Evolutionary conservation across 768 basidiomycete genomes (phyloP).

Genomic region (Leccinum sublutescens): DNA sequence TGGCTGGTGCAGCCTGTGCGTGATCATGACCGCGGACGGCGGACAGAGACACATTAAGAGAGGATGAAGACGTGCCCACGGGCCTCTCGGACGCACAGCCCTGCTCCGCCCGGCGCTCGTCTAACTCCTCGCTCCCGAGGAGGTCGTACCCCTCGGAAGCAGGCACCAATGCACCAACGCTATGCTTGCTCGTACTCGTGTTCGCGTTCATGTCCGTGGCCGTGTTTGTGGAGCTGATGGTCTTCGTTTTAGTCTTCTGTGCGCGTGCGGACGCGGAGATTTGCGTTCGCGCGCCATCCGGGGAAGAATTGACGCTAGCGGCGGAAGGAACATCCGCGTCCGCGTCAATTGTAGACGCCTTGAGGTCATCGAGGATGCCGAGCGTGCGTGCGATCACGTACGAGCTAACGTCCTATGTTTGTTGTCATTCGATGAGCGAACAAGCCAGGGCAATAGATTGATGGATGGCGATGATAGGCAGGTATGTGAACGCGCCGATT

Average conservation of each 20-base stretch:
- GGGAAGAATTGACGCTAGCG: background rate
- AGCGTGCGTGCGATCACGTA: slow-evolving; percentile 83
- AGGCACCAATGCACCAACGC: background rate
- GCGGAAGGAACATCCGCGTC: background rate
- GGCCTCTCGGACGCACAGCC: background rate
- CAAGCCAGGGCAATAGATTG: background rate
- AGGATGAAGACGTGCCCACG: background rate
- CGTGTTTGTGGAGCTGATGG: background rate
- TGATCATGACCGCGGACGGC: background rate
- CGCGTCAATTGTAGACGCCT: slow-evolving; percentile 66
- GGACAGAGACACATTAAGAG: background rate
- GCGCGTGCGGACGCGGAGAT: background rate
- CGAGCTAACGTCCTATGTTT: slow-evolving; percentile 66
- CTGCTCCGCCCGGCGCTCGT: background rate
- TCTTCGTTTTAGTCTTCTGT: background rate
- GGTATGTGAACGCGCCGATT: background rate
- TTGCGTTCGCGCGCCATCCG: background rate
- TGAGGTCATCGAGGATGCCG: slow-evolving; percentile 71
- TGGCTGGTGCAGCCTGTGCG: background rate
- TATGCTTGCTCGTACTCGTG: background rate
- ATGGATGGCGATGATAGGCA: background rate
- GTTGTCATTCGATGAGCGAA: slow-evolving; percentile 1
- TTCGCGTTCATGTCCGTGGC: background rate
- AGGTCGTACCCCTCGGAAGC: slow-evolving; percentile 8
- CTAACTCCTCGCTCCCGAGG: slow-evolving; percentile 15